Conservation (phyloP, 2,329 filamentous ascomycete genomes). For the Didymella glomerata region DNA sequence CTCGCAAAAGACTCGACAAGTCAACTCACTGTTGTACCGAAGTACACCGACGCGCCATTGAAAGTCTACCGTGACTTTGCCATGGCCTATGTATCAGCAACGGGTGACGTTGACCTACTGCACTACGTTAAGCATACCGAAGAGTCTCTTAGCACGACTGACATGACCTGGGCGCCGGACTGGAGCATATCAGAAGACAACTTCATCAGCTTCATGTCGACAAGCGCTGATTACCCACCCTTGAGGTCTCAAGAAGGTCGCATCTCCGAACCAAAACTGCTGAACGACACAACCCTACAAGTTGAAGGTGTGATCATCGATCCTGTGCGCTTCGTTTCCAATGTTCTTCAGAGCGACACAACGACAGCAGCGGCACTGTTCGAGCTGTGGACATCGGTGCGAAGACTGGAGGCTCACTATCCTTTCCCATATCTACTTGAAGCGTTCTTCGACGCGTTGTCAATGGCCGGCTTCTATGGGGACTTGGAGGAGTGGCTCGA, state of each 20-base stretch:
- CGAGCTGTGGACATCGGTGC: neutral
- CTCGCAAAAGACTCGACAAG: slow-evolving; percentile 15
- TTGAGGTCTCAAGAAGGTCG: neutral
- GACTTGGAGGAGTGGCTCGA: slow-evolving; percentile 2
- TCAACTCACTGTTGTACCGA: slow-evolving; percentile 10
- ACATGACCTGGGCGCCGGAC: slow-evolving; percentile 20
- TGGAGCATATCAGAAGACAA: slow-evolving; percentile 14
- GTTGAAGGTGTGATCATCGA: slow-evolving; percentile 5
- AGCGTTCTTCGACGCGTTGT: slow-evolving; percentile 4
- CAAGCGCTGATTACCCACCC: slow-evolving; percentile 8
- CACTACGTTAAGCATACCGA: slow-evolving; percentile 17
- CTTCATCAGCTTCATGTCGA: slow-evolving; percentile 7
- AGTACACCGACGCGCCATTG: slow-evolving; percentile 17
- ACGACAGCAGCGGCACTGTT: slow-evolving; percentile 4
- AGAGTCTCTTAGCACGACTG: neutral
- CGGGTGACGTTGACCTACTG: slow-evolving; percentile 13
- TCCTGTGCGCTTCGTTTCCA: neutral
- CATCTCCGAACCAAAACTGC: neutral
- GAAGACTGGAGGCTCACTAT: neutral
- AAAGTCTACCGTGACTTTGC: slow-evolving; percentile 25
- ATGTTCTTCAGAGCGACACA: neutral
- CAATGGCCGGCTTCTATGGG: neutral
- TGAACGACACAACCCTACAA: neutral
- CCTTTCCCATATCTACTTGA: neutral
- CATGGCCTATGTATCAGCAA: slow-evolving; percentile 4